These are phyloP conservation scores for Saturnispora hagleri DNA, from an alignment of 805 yeast genomes.

Conservation along the genomic window DNA sequence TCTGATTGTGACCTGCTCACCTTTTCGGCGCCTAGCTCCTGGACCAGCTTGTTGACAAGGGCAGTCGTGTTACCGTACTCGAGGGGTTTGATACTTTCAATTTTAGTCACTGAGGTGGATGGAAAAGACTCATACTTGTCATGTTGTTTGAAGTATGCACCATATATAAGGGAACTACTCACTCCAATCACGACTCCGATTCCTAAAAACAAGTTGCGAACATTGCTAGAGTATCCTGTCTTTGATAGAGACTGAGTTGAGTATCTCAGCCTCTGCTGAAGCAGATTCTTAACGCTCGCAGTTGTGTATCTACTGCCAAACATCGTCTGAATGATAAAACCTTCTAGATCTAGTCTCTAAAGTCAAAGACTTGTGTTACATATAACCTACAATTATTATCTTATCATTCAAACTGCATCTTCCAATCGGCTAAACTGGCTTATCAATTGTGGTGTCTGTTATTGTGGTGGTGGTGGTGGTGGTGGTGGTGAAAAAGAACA, in stretches of 20 bases:
- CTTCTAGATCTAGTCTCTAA: background rate
- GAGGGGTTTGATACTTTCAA: constrained; percentile 38
- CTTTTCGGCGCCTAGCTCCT: constrained; percentile 44
- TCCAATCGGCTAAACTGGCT: background rate
- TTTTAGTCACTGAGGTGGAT: constrained; percentile 38
- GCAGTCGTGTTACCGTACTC: constrained; percentile 44
- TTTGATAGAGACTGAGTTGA: background rate
- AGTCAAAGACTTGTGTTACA: background rate
- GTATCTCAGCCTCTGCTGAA: background rate
- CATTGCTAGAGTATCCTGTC: background rate
- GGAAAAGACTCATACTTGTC: constrained; percentile 18
- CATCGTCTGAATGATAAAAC: background rate
- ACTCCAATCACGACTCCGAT: background rate
- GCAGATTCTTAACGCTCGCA: background rate
- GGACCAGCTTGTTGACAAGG: constrained; percentile 38
- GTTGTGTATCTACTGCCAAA: background rate
- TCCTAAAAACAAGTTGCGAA: background rate
- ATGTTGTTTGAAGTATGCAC: background rate
- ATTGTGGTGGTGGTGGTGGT: background rate
- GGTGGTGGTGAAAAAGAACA: background rate
- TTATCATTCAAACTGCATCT: background rate
- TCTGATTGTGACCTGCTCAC: constrained; percentile 31
- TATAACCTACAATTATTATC: background rate
- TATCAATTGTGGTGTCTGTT: background rate
- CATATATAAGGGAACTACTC: constrained; percentile 14